phyloP scores from a whole-genome alignment of 2,329 filamentous ascomycete species.

The Xylariaceae sp. region DNA sequence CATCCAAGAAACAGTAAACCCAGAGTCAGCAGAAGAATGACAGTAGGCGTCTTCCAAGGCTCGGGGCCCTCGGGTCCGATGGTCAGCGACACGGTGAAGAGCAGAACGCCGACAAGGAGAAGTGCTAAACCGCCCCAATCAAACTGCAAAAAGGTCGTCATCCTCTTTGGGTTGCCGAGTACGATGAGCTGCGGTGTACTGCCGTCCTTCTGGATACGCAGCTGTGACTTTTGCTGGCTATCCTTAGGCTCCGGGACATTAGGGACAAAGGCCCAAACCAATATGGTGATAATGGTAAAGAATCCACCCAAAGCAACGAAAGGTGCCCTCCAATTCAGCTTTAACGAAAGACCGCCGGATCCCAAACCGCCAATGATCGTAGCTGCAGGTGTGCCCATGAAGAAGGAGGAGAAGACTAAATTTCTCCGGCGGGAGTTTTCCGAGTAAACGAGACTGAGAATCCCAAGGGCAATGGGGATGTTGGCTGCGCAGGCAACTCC shows the following conservation, averaged over 20 bases:
- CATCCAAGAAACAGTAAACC: slow-evolving; percentile 29
- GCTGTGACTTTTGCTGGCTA: slow-evolving; percentile 16
- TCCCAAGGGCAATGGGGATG: slow-evolving; percentile 31
- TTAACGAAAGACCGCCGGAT: slow-evolving; percentile 29
- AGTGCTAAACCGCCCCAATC: slow-evolving; percentile 32
- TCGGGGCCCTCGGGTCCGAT: slow-evolving; percentile 31
- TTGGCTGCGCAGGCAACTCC: slow-evolving; percentile 33
- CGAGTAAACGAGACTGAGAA: slow-evolving; percentile 31
- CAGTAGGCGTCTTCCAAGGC: slow-evolving; percentile 33
- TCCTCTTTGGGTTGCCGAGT: slow-evolving; percentile 17
- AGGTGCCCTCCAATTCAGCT: slow-evolving; percentile 31
- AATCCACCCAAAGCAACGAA: slow-evolving; percentile 31
- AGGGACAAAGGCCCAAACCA: slow-evolving; percentile 29
- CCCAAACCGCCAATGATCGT: slow-evolving; percentile 33
- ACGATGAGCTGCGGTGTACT: slow-evolving; percentile 22
- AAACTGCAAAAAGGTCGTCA: slow-evolving; percentile 23
- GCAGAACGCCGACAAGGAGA: slow-evolving; percentile 28
- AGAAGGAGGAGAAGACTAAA: slow-evolving; percentile 32
- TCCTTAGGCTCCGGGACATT: slow-evolving; percentile 24
- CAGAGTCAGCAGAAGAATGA: slow-evolving; percentile 31
- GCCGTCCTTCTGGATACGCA: slow-evolving; percentile 18
- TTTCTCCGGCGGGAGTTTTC: slow-evolving; percentile 31
- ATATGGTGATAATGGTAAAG: slow-evolving; percentile 26
- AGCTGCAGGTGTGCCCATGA: slow-evolving; percentile 32
- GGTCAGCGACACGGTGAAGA: slow-evolving; percentile 31